Percentiles rank a stretch among this genome's conserved stretches.
Conservation (phyloP, 495 filamentous ascomycete genomes). For the Penicillium paxilli region DNA sequence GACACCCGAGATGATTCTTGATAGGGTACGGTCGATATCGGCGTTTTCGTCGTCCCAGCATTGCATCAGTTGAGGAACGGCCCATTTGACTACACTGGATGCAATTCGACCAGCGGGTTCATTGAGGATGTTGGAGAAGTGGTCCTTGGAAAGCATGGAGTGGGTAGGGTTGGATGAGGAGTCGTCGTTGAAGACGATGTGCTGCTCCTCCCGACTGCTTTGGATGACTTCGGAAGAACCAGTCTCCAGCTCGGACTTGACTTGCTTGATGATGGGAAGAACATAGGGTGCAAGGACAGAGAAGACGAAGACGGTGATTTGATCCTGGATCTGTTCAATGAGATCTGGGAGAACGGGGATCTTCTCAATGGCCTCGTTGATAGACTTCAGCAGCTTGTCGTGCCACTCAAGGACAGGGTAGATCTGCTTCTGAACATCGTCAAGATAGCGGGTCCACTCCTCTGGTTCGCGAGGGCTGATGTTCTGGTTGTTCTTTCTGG, state of each 20-base stretch:
- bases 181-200: conserved; percentile 82
- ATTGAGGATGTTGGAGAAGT: conserved; percentile 86
- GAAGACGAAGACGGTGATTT: conserved; percentile 84
- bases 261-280: conserved; percentile 79
- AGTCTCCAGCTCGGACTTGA: conserved; percentile 78
- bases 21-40: conserved; percentile 66
- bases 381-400: conserved; percentile 77
- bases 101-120: conserved; percentile 84
- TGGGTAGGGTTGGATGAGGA: conserved; percentile 77
- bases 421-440: conserved; percentile 69
- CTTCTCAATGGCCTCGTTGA: conserved; percentile 72
- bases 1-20: conserved; percentile 74
- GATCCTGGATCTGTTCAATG: conserved; percentile 75
- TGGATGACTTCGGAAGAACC: conserved; percentile 86
- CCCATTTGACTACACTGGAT: conserved; percentile 73
- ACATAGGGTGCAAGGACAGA: conserved; percentile 81
- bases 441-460: conserved; percentile 67
- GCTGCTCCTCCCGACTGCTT: conserved; percentile 74
- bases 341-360: conserved; percentile 79
- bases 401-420: conserved; percentile 87
- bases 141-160: conserved; percentile 95
- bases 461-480: conserved; percentile 75
- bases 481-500: conserved; percentile 47
- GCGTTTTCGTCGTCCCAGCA: conserved; percentile 76
- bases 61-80: conserved; percentile 80